A percentile compares a stretch with the other conserved stretches of the same genome.
Evolutionary conservation across 2,329 filamentous ascomycete species (phyloP).

Genomic region (Elsinoe batatas): DNA sequence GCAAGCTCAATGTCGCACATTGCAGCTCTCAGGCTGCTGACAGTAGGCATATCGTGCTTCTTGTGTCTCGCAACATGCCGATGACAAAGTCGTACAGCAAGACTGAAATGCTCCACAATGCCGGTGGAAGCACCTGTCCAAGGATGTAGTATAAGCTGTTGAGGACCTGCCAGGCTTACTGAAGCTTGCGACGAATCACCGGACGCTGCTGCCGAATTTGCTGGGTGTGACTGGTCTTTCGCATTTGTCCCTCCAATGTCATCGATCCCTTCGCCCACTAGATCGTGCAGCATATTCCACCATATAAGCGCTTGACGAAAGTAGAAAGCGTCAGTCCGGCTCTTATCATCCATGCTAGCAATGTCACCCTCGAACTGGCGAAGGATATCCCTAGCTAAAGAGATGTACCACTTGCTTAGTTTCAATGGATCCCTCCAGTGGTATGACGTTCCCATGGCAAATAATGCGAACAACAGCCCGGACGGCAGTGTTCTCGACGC

Average conservation of each 20-base stretch:
- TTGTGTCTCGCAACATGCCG: conserved; percentile 9
- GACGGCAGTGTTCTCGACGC: conserved; percentile 2
- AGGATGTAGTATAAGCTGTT: conserved; percentile 8
- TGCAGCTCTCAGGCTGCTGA: conserved; percentile 12
- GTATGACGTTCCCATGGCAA: conserved; percentile 17
- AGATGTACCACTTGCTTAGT: conserved; percentile 14
- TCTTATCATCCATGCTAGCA: not conserved
- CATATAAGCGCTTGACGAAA: conserved; percentile 15
- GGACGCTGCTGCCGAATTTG: too few species aligned
- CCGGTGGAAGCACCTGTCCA: conserved; percentile 14
- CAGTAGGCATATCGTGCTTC: not conserved
- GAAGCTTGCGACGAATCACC: too few species aligned
- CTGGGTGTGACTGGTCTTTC: too few species aligned
- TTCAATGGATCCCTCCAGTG: conserved; percentile 16
- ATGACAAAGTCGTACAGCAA: conserved; percentile 14
- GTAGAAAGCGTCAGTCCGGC: conserved; percentile 9
- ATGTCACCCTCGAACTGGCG: not conserved
- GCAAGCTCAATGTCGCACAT: conserved; percentile 15
- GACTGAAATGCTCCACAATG: conserved; percentile 14
- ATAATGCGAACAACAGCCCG: conserved; percentile 16
- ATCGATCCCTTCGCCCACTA: conserved; percentile 13
- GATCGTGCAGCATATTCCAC: conserved; percentile 16
- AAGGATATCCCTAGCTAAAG: conserved; percentile 13
- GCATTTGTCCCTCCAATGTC: not conserved
- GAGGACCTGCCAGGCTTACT: not conserved